Conservation (phyloP, 345 rosid genomes). For the Physaria fendleri region DNA sequence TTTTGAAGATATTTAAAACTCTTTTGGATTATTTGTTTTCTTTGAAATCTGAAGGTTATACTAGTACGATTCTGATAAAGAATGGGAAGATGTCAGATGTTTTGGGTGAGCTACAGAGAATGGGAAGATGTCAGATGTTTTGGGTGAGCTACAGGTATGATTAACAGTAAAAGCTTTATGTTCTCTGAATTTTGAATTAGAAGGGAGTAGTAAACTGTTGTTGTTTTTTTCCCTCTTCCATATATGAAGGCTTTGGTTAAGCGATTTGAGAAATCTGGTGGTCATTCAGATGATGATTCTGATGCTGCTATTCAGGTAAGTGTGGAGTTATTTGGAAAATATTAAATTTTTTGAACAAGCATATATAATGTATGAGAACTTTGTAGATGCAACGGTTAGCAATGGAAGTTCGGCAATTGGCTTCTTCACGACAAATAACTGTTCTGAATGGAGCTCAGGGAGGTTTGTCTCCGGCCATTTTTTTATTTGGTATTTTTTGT, state of each 20-base stretch:
- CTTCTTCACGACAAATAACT: slow-evolving; percentile 63
- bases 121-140: slow-evolving; percentile 70
- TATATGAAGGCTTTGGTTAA: slow-evolving; percentile 46
- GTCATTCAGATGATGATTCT: slow-evolving; percentile 43
- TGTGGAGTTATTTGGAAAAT: neutral
- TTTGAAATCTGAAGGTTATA: slow-evolving; percentile 48
- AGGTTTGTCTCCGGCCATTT: slow-evolving; percentile 11
- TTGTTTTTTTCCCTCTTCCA: neutral
- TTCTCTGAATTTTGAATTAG: neutral
- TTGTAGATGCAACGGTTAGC: slow-evolving; percentile 60
- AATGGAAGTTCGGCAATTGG: slow-evolving; percentile 57
- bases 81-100: slow-evolving; percentile 89
- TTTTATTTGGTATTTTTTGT: neutral
- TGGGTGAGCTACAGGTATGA: slow-evolving; percentile 79
- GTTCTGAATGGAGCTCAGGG: slow-evolving; percentile 69
- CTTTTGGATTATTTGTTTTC: neutral
- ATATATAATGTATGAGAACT: neutral
- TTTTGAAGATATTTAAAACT: neutral
- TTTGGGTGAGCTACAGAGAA: too few species aligned
- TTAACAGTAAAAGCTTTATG: neutral
- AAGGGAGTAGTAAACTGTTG: neutral
- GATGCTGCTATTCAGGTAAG: slow-evolving; percentile 28
- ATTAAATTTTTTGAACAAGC: neutral
- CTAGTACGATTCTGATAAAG: slow-evolving; percentile 61
- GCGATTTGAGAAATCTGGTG: slow-evolving; percentile 57